Evolutionary conservation across 257 asterid genomes (phyloP).

Genomic region (Pogostemon cablin): DNA sequence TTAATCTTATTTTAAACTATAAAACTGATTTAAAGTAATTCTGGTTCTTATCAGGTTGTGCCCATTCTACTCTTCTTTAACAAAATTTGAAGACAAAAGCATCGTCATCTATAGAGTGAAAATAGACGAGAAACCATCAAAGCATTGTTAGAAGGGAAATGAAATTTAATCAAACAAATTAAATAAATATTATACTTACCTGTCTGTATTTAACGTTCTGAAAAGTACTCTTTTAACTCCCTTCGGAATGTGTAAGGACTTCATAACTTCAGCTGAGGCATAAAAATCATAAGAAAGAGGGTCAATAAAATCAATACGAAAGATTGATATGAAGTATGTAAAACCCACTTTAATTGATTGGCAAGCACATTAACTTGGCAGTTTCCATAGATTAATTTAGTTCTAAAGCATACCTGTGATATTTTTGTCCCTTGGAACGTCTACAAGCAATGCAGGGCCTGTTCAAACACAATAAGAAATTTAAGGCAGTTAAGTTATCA

Average conservation of each 20-base stretch:
- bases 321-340: neutral
- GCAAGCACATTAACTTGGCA: slow-evolving; percentile 2
- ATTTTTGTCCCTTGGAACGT: slow-evolving; percentile 89
- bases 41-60: neutral
- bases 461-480: slow-evolving; percentile 32
- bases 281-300: neutral
- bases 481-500: slow-evolving; percentile 11
- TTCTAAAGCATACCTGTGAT: slow-evolving; percentile 62
- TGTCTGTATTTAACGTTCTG: slow-evolving; percentile 93
- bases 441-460: slow-evolving; percentile 88
- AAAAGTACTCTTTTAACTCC: slow-evolving; percentile 93
- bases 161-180: neutral
- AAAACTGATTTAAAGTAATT: neutral
- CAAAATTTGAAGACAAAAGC: neutral
- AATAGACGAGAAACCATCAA: neutral
- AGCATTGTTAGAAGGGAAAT: slow-evolving; percentile 6
- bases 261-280: slow-evolving; percentile 82
- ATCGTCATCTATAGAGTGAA: neutral
- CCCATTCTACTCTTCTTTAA: neutral
- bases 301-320: neutral
- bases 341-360: slow-evolving; percentile 3
- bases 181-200: slow-evolving; percentile 45
- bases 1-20: slow-evolving; percentile 7
- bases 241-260: slow-evolving; percentile 80
- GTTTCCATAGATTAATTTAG: neutral